Evolutionary conservation across 257 asterid genomes (phyloP).

Genomic region (Echium plantagineum): DNA sequence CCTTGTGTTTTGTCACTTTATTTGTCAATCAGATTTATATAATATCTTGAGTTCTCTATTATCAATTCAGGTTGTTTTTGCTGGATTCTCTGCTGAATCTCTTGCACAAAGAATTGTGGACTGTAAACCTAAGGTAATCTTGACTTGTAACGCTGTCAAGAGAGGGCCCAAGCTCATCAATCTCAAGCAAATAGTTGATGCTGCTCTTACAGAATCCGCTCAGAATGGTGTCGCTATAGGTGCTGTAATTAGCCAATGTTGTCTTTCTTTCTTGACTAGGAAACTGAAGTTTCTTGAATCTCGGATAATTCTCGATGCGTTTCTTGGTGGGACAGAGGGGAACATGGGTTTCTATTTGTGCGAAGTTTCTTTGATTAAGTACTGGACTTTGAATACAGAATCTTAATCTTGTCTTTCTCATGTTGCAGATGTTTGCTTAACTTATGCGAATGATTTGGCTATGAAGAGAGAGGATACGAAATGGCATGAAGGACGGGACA

Average conservation of each 20-base stretch:
- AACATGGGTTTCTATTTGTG: no score
- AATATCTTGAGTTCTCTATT: constrained; percentile 1
- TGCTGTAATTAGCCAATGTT: constrained; percentile 12
- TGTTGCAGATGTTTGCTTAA: constrained; percentile 70
- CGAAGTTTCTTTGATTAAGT: neutral
- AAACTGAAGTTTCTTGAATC: no score
- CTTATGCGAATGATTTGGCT: constrained; percentile 64
- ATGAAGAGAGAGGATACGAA: constrained; percentile 65
- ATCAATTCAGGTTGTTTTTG: constrained; percentile 76
- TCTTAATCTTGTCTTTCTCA: neutral
- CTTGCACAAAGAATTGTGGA: constrained; percentile 82
- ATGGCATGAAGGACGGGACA: constrained; percentile 83
- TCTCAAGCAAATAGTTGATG: constrained; percentile 82
- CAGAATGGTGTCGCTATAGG: constrained; percentile 50
- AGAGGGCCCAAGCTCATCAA: constrained; percentile 82
- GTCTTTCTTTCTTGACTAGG: neutral
- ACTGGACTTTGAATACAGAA: neutral
- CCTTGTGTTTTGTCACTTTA: neutral
- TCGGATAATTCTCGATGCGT: no score
- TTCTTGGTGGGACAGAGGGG: no score
- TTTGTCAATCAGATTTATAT: constrained; percentile 3
- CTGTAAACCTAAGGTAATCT: constrained; percentile 81
- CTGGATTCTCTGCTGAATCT: constrained; percentile 93
- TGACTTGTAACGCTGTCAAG: constrained; percentile 89
- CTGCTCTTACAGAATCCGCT: constrained; percentile 57